phyloP scores from a whole-genome alignment of 352 stramenopile species.

The Phytophthora foliorum region DNA sequence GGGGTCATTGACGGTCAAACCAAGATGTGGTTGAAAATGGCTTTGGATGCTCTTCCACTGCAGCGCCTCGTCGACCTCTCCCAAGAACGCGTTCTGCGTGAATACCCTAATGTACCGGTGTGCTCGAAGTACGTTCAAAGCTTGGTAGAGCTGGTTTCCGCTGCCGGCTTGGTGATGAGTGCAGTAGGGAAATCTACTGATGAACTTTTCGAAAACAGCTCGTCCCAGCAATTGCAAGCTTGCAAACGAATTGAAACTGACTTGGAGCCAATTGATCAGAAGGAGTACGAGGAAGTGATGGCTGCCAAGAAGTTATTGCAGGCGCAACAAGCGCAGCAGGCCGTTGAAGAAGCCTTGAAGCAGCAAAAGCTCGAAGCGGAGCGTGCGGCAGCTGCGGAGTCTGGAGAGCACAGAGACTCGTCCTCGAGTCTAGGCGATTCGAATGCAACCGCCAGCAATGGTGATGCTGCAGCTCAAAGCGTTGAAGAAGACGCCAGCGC shows the following conservation, averaged over 20 bases:
- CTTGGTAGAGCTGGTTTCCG: constrained; percentile 84
- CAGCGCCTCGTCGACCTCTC: constrained; percentile 77
- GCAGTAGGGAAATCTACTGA: constrained; percentile 60
- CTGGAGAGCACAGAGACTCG: constrained; percentile 29
- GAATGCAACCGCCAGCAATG: constrained; percentile 14
- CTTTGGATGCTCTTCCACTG: constrained; percentile 69
- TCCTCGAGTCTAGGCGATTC: constrained; percentile 31
- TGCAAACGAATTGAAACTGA: constrained; percentile 75
- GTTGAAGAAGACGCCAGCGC: constrained; percentile 37
- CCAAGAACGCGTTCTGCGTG: constrained; percentile 79
- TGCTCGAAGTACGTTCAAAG: constrained; percentile 90
- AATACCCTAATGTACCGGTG: constrained; percentile 80
- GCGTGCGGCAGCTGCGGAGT: constrained; percentile 39
- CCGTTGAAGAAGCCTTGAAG: constrained; percentile 59
- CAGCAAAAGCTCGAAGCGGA: constrained; percentile 58
- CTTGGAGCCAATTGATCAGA: constrained; percentile 68
- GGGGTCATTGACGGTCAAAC: constrained; percentile 37
- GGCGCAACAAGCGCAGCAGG: constrained; percentile 49
- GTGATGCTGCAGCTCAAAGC: constrained; percentile 34
- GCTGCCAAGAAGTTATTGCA: constrained; percentile 51
- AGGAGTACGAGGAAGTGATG: constrained; percentile 75
- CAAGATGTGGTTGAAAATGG: constrained; percentile 40
- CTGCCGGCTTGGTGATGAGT: constrained; percentile 67
- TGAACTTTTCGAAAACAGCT: constrained; percentile 58
- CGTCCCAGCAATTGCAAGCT: constrained; percentile 50